Evolutionary conservation across 140 eudicot genomes (phyloP), one percentile per base, ranked within the genome.

Genomic region (Erigeron philadelphicus): DNA sequence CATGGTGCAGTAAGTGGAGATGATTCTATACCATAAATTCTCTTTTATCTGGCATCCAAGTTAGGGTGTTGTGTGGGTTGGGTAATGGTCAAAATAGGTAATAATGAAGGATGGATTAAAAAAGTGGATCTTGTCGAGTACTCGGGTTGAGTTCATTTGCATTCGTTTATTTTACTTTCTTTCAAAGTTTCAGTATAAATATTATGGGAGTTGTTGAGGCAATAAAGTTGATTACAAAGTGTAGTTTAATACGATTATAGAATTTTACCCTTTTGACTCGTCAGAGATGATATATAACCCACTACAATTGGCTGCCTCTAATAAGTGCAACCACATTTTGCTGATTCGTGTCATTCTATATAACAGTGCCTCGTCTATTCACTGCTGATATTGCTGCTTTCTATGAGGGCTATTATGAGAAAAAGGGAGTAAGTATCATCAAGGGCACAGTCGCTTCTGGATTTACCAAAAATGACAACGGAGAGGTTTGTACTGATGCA

Each of bases 381-480:
- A 93, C 98, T 68, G 88, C 96, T 72, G 98, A 55, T 23, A 85
- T 93, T 61, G 98, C 98, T 76, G 85, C 92, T 67, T 93, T 86
- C 81, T 93, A 93, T 42, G 98, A 93, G 83, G 83, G 83, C 17
- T 93, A 86, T 73, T 93, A 93, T 78, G 78, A 81, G 71, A 89
- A 89, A 64, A 89, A 93, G 81, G 95, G 94, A 63, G 61, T 93
- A 17, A 64, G 52, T 15, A 93, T 93, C 66, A 83, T 89, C 31
- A 89, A 93, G 80, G 98, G 98, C 56, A 93, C 98, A 21, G 98
- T 87, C 5, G 98, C 98, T n/a, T 79, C 70, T 70, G 98, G 96
- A 13, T 93, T 93, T 75, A 84, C 72, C 63, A 66, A 81, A 41
- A 68, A 89, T 44, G 86, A 72, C 17, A 66, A 72, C 40, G 95